These are phyloP conservation scores for Neurospora sp. DNA, from an alignment of 495 filamentous ascomycete species.

Conservation along the genomic window DNA sequence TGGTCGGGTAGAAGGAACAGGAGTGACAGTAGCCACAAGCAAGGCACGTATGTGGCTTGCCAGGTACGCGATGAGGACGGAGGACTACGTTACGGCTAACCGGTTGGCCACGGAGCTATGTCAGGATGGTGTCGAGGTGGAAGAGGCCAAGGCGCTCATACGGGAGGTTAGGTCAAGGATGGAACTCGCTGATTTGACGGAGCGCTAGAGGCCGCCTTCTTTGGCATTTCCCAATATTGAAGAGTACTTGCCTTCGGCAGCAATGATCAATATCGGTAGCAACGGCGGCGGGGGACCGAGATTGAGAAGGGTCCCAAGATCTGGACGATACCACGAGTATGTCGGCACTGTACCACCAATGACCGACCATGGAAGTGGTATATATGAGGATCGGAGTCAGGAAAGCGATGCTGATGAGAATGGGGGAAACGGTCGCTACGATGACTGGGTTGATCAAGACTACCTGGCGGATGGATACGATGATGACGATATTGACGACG, in stretches of 20 bases:
- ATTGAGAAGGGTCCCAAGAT: not conserved
- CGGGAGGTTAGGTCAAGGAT: conserved; percentile 76
- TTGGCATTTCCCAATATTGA: not conserved
- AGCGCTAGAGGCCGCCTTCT: conserved; percentile 18
- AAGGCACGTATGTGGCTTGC: conserved; percentile 94
- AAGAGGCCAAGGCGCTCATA: conserved; percentile 94
- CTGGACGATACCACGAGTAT: not conserved
- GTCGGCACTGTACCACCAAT: not conserved
- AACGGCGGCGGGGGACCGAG: not conserved
- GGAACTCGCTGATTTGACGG: conserved; percentile 38
- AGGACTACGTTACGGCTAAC: conserved; percentile 64
- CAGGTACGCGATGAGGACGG: conserved; percentile 60
- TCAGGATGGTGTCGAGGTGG: conserved; percentile 93
- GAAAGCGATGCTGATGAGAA: not conserved
- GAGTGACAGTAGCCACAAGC: conserved; percentile 79
- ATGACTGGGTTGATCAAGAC: not conserved
- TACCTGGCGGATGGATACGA: not conserved
- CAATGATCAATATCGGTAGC: not conserved
- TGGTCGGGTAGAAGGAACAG: conserved; percentile 37
- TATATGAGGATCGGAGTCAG: not conserved
- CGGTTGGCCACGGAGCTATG: conserved; percentile 82
- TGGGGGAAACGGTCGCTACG: not conserved
- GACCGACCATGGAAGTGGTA: not conserved
- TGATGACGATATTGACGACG: not conserved
- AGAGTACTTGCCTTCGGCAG: not conserved